phyloP scores from a whole-genome alignment of 257 asterid genomes.

The Euphrasia confusa region DNA sequence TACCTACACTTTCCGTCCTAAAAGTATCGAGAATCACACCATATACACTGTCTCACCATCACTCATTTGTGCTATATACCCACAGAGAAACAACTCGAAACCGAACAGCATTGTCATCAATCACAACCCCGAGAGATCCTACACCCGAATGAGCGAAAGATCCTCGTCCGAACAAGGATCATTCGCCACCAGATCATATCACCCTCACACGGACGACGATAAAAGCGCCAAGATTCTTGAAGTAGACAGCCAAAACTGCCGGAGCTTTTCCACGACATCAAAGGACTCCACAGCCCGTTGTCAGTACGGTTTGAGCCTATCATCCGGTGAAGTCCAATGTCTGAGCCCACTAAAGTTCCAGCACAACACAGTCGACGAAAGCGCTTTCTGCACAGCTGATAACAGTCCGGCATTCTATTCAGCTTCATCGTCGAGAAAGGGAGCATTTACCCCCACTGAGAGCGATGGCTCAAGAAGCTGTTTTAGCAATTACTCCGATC shows the following conservation, averaged over 20 bases:
- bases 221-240: constrained; percentile 56
- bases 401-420: constrained; percentile 53
- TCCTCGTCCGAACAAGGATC: constrained; percentile 25
- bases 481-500: constrained; percentile 55
- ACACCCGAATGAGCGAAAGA: constrained; percentile 12
- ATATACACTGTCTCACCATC: not conserved
- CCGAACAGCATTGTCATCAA: not conserved
- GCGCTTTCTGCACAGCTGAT: constrained; percentile 48
- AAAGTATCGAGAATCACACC: too few species aligned
- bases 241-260: constrained; percentile 44
- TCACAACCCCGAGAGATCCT: constrained; percentile 3
- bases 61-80: not conserved
- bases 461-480: constrained; percentile 71
- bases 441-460: constrained; percentile 61
- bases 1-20: too few species aligned
- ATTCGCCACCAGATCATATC: constrained; percentile 10
- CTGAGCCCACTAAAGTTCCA: constrained; percentile 35
- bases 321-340: constrained; percentile 56
- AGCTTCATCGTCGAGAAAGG: constrained; percentile 46
- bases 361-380: constrained; percentile 31
- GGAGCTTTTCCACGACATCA: constrained; percentile 46
- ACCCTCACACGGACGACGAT: constrained; percentile 29
- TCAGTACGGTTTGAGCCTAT: constrained; percentile 32
- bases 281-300: constrained; percentile 39
- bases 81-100: constrained; percentile 52